Conservation (phyloP, 2,329 filamentous ascomycete species). For the Colletotrichum euphorbiae region DNA sequence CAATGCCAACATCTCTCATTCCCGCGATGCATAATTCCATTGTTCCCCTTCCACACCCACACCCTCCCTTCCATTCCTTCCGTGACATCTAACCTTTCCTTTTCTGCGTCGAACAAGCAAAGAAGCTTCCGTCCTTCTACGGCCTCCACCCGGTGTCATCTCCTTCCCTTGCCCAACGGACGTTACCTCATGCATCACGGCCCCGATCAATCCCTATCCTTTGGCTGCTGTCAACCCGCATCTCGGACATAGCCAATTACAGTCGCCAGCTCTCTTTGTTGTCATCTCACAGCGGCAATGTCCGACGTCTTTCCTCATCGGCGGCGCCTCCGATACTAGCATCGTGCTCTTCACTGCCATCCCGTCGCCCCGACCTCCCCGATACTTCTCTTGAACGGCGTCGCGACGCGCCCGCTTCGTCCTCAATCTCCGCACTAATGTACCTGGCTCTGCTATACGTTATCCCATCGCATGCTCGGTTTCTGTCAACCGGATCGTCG, state of each 20-base stretch:
- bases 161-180: constrained; percentile 9
- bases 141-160: constrained; percentile 12
- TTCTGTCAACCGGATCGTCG: constrained; percentile 10
- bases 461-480: constrained; percentile 6
- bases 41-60: neutral
- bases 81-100: neutral
- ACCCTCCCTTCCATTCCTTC: neutral
- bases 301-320: constrained; percentile 18
- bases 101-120: constrained; percentile 20
- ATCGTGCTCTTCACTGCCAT: neutral
- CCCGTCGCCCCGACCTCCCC: no score
- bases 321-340: constrained; percentile 10
- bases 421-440: constrained; percentile 14
- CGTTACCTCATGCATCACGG: constrained; percentile 2
- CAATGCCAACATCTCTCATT: constrained; percentile 7
- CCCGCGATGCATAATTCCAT: constrained; percentile 9
- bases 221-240: constrained; percentile 3
- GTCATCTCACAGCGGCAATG: constrained; percentile 19
- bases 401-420: neutral
- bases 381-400: neutral
- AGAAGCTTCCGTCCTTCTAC: constrained; percentile 18
- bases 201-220: neutral
- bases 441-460: neutral
- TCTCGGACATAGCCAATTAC: neutral
- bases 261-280: neutral